Percentiles rank a stretch among this genome's conserved stretches.
Conservation (phyloP, 2,329 filamentous ascomycete species). For the Cryphonectria parasitica region DNA sequence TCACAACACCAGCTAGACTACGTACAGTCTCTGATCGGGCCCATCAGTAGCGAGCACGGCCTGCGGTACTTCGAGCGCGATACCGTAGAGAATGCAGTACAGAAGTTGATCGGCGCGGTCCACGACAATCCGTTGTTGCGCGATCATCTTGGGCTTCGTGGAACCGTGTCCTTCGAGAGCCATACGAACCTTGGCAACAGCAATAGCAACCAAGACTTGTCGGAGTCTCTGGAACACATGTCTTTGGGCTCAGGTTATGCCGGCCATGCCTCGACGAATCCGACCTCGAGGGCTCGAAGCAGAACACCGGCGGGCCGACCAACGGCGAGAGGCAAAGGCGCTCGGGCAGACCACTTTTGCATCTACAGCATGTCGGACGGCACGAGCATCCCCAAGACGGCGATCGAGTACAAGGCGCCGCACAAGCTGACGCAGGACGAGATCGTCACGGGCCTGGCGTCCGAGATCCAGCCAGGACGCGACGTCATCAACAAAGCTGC, state of each 20-base stretch:
- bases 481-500: background rate
- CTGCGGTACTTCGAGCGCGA: background rate
- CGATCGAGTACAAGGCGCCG: background rate
- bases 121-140: background rate
- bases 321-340: background rate
- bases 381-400: background rate
- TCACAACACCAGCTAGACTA: background rate
- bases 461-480: background rate
- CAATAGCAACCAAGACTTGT: background rate
- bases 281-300: no score
- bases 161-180: background rate
- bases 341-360: background rate
- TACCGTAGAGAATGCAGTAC: background rate
- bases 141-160: background rate
- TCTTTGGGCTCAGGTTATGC: no score
- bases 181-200: background rate
- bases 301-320: no score
- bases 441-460: background rate
- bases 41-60: background rate
- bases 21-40: background rate
- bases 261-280: no score
- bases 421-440: background rate
- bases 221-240: background rate
- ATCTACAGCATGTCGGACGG: background rate
- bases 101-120: background rate